Conservation (phyloP, 345 rosid species). For the Luvunga scandens region DNA sequence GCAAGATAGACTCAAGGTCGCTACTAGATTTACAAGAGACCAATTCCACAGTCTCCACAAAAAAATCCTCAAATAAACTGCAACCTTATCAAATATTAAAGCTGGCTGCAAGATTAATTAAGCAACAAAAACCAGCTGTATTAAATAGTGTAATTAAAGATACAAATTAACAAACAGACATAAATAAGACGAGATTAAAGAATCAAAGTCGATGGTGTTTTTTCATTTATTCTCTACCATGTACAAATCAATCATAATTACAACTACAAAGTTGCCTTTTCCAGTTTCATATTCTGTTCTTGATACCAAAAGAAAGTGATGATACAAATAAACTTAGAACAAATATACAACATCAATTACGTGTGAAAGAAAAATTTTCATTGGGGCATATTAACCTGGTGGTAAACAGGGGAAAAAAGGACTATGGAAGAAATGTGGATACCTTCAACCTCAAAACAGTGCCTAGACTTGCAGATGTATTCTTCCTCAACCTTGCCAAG, state of each 20-base stretch:
- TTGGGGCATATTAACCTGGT: background rate
- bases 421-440: background rate
- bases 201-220: background rate
- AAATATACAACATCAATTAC: background rate
- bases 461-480: background rate
- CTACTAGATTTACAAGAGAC: background rate
- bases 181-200: background rate
- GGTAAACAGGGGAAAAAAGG: background rate
- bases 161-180: background rate
- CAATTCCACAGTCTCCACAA: background rate
- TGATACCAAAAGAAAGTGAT: background rate
- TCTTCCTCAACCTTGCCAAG: conserved; percentile 7
- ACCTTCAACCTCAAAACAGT: background rate
- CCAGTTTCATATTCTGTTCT: background rate
- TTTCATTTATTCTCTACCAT: conserved; percentile 16
- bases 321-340: background rate
- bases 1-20: too few relatives aligned
- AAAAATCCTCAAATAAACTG: background rate
- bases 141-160: background rate
- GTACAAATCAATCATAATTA: conserved; percentile 20
- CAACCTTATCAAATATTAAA: background rate
- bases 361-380: background rate
- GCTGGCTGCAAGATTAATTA: background rate
- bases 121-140: background rate
- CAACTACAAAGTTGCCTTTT: background rate